These are phyloP conservation scores for Smallanthus sonchifolius DNA, from an alignment of 129 eudicot species.

Conservation along the genomic window DNA sequence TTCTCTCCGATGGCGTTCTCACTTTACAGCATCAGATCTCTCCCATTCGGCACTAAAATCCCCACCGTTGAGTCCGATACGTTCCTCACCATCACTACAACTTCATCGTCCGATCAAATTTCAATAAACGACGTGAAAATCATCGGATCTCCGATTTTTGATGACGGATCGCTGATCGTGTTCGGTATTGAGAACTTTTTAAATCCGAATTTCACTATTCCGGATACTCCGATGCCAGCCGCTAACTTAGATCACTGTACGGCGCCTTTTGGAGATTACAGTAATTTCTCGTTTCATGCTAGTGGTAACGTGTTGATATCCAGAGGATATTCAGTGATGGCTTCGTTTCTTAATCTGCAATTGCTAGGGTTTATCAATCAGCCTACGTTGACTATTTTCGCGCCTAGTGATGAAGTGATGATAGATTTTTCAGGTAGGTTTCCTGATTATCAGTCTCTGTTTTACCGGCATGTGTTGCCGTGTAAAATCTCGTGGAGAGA, in stretches of 20 bases:
- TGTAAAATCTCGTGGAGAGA: constrained; percentile 57
- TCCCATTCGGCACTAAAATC: constrained; percentile 53
- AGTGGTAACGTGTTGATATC: constrained; percentile 52
- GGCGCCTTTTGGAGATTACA: constrained; percentile 20
- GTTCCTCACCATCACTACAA: constrained; percentile 49
- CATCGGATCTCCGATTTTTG: constrained; percentile 51
- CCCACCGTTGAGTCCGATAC: constrained; percentile 31
- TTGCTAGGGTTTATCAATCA: constrained; percentile 39
- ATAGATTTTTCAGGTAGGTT: constrained; percentile 42
- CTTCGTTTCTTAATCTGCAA: constrained; percentile 73
- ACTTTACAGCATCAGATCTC: constrained; percentile 38
- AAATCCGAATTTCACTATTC: constrained; percentile 35
- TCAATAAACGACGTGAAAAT: constrained; percentile 54
- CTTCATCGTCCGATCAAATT: constrained; percentile 8
- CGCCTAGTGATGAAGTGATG: constrained; percentile 59
- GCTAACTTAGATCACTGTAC: constrained; percentile 26
- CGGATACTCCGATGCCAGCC: constrained; percentile 6
- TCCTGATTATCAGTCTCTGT: constrained; percentile 42
- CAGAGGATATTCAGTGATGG: constrained; percentile 58
- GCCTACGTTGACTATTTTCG: constrained; percentile 59
- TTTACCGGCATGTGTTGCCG: constrained; percentile 62
- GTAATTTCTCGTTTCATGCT: constrained; percentile 36
- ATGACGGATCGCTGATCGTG: constrained; percentile 59
- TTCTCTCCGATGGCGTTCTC: constrained; percentile 50
- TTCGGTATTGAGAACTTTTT: constrained; percentile 58